Percentiles rank a stretch among this genome's conserved stretches.
These are phyloP conservation scores for Coniferiporia sulphurascens DNA, from an alignment of 1,284 basidiomycete species.

Conservation along the genomic window DNA sequence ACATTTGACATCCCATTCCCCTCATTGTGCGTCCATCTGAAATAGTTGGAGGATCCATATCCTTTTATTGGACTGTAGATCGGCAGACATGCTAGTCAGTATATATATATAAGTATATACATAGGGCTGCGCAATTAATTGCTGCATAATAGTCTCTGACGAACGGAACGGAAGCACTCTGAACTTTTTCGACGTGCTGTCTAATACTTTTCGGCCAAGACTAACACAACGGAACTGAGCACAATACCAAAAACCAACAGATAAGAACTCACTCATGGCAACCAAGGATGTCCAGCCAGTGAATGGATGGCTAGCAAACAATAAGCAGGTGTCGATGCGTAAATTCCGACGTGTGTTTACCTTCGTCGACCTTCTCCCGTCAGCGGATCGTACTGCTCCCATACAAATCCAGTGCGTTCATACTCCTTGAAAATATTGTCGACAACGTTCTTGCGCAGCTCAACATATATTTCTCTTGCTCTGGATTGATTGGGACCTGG, in stretches of 20 bases:
- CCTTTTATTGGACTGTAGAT: neutral
- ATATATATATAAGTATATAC: neutral
- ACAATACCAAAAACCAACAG: neutral
- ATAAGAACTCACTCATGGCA: slow-evolving; percentile 57
- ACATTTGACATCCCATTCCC: neutral
- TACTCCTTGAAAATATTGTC: slow-evolving; percentile 91
- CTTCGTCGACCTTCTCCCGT: slow-evolving; percentile 83
- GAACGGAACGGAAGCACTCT: neutral
- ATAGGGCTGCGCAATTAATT: neutral
- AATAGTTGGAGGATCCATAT: neutral
- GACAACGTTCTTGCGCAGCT: slow-evolving; percentile 78
- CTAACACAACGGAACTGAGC: slow-evolving; percentile 28
- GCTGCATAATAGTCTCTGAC: neutral
- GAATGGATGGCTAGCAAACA: slow-evolving; percentile 69
- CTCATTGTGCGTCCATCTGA: neutral
- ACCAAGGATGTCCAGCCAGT: slow-evolving; percentile 90
- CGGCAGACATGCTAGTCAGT: neutral
- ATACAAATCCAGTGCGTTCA: slow-evolving; percentile 86
- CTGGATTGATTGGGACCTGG: slow-evolving; percentile 77
- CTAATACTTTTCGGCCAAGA: slow-evolving; percentile 55
- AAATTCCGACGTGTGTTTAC: slow-evolving; percentile 34
- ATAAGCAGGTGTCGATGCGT: slow-evolving; percentile 23
- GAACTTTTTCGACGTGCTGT: neutral
- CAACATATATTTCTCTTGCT: slow-evolving; percentile 74
- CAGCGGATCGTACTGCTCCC: slow-evolving; percentile 90